Evolutionary conservation across 2,329 filamentous ascomycete genomes (phyloP).

Genomic region (Neofusicoccum parvum): DNA sequence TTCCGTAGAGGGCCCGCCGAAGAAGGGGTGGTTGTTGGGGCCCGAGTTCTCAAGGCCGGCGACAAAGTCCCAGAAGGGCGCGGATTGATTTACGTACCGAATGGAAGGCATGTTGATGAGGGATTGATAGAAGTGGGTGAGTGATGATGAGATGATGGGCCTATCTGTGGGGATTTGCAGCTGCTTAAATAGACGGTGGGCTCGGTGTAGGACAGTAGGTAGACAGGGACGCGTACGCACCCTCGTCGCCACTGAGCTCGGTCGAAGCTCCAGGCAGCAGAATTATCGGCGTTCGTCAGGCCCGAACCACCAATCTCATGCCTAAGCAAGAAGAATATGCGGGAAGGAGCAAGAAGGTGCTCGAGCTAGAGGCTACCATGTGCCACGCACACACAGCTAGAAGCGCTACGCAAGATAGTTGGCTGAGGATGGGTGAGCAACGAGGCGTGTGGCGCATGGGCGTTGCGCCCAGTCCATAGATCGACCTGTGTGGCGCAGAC

Average conservation of each 20-base stretch:
- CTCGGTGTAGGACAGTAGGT: constrained; percentile 6
- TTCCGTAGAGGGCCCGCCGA: constrained; percentile 34
- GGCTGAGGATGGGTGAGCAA: constrained; percentile 1
- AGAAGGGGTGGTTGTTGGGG: constrained; percentile 48
- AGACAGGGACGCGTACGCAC: constrained; percentile 21
- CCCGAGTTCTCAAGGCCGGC: constrained; percentile 53
- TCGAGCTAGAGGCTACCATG: constrained; percentile 13
- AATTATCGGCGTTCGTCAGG: background rate
- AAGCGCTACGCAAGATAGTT: background rate
- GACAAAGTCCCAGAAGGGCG: constrained; percentile 60
- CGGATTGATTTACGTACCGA: constrained; percentile 54
- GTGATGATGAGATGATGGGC: constrained; percentile 13
- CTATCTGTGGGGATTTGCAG: background rate
- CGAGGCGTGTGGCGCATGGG: constrained; percentile 5
- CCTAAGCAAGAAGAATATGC: constrained; percentile 14
- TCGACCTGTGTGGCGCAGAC: background rate
- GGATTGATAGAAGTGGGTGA: background rate
- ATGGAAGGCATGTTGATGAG: constrained; percentile 53
- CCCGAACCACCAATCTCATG: background rate
- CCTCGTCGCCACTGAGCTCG: constrained; percentile 3
- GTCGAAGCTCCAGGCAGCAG: constrained; percentile 4
- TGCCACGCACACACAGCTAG: background rate
- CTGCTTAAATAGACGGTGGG: background rate
- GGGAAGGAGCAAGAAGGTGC: constrained; percentile 12
- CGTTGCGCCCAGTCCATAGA: background rate